Evolutionary conservation across 306 rosid genomes (phyloP).

Genomic region (Prunus padus): DNA sequence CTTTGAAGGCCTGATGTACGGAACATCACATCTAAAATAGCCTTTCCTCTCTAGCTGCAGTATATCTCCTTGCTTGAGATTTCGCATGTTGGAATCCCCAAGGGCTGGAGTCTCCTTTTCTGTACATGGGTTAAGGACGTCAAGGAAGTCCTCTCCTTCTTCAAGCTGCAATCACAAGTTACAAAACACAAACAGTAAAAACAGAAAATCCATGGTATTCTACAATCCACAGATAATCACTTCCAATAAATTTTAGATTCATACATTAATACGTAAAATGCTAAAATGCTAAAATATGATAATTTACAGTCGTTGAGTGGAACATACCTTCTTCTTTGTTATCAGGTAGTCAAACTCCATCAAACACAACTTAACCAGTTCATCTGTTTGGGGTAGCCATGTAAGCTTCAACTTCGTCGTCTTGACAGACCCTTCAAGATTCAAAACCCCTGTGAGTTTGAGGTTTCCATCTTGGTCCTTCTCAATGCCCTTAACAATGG

Average conservation of each 20-base stretch:
- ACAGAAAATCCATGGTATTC: not conserved
- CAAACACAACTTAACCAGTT: slow-evolving; percentile 67
- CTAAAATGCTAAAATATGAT: not conserved
- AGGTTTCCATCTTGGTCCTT: slow-evolving; percentile 69
- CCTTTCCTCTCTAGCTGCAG: slow-evolving; percentile 96
- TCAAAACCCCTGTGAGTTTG: slow-evolving; percentile 72
- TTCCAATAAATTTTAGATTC: not conserved
- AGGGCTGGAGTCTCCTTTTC: slow-evolving; percentile 71
- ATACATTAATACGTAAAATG: not conserved
- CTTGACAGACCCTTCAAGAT: slow-evolving; percentile 91
- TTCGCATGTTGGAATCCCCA: slow-evolving; percentile 83
- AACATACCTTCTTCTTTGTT: slow-evolving; percentile 88
- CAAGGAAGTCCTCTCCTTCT: slow-evolving; percentile 78
- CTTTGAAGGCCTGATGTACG: slow-evolving; percentile 61
- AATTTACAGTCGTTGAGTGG: not conserved
- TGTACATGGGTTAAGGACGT: slow-evolving; percentile 76
- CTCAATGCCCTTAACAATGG: slow-evolving; percentile 62
- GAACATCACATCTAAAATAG: slow-evolving; percentile 86
- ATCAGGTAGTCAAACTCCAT: slow-evolving; percentile 84
- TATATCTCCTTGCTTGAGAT: slow-evolving; percentile 63
- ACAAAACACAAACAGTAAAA: not conserved
- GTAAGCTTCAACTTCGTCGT: slow-evolving; percentile 88
- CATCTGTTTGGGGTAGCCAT: slow-evolving; percentile 79
- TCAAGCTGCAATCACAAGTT: slow-evolving; percentile 66
- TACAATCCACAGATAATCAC: not conserved